Evolutionary conservation across 2,329 filamentous ascomycete genomes (phyloP).

Genomic region (Metarhizium rileyi): DNA sequence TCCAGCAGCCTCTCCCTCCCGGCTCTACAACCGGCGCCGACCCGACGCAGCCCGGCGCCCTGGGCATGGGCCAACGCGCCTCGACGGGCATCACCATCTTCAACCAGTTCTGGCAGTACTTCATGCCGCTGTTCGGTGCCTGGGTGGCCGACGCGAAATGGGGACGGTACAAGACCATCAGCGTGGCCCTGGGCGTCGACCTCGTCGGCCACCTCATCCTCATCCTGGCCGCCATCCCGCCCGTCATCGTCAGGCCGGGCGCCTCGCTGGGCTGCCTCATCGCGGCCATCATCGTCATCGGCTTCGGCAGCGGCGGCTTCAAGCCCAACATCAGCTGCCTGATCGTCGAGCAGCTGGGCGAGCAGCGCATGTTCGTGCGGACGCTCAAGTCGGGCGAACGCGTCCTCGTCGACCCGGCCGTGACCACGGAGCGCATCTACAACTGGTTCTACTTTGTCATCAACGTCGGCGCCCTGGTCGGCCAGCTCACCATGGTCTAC

Average conservation of each 20-base stretch:
- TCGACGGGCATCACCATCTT: constrained; percentile 35
- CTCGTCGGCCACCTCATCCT: constrained; percentile 58
- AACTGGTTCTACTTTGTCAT: constrained; percentile 50
- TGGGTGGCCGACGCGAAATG: constrained; percentile 59
- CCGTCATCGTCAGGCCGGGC: constrained; percentile 47
- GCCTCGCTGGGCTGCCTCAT: constrained; percentile 56
- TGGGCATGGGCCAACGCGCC: constrained; percentile 48
- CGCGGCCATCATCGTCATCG: constrained; percentile 47
- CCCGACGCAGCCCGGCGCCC: constrained; percentile 34
- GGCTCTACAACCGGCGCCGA: constrained; percentile 45
- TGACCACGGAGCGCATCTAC: constrained; percentile 60
- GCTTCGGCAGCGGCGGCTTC: constrained; percentile 67
- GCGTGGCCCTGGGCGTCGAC: constrained; percentile 55
- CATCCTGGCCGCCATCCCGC: constrained; percentile 53
- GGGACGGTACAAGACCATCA: constrained; percentile 65
- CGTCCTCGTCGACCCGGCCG: constrained; percentile 60
- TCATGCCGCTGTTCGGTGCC: constrained; percentile 48
- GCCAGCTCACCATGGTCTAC: constrained; percentile 55
- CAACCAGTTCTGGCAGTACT: constrained; percentile 53
- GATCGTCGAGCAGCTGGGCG: constrained; percentile 59
- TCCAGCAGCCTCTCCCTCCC: constrained; percentile 43
- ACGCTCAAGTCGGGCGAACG: constrained; percentile 54
- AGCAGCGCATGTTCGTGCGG: constrained; percentile 27
- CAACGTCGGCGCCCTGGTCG: constrained; percentile 52
- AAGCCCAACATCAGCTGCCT: constrained; percentile 70